These are phyloP conservation scores for Torulaspora quercuum DNA, from an alignment of 805 yeast species.

Conservation along the genomic window DNA sequence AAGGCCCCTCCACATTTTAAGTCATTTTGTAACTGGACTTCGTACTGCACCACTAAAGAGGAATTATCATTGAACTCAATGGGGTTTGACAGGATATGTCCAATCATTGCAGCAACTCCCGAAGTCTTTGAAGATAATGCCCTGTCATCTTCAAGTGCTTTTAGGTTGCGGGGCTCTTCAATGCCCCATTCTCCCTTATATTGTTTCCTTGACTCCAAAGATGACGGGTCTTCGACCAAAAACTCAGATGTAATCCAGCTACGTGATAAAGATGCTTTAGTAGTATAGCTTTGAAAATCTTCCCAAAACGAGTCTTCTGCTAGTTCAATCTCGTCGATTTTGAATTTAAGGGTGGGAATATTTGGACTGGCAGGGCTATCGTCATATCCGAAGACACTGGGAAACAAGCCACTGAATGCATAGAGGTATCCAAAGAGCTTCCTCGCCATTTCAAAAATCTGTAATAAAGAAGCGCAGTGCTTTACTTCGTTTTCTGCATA, in stretches of 20 bases:
- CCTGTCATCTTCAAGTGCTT: conserved; percentile 50
- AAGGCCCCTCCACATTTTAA: conserved; percentile 88
- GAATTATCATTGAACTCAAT: conserved; percentile 54
- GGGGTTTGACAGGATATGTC: conserved; percentile 53
- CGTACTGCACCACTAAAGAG: conserved; percentile 82
- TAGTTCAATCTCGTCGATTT: conserved; percentile 39
- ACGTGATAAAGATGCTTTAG: conserved; percentile 37
- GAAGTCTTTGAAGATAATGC: conserved; percentile 74
- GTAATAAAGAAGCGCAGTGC: too few relatives aligned
- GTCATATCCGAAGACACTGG: background rate
- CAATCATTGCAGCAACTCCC: conserved; percentile 81
- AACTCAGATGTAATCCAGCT: conserved; percentile 61
- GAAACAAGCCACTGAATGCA: too few relatives aligned
- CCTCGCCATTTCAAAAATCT: too few relatives aligned
- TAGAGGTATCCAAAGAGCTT: too few relatives aligned
- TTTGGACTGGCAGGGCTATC: background rate
- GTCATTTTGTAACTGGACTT: conserved; percentile 77
- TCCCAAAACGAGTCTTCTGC: conserved; percentile 55
- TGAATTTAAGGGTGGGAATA: conserved; percentile 11
- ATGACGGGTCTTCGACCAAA: conserved; percentile 33
- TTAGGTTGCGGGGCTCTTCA: conserved; percentile 46
- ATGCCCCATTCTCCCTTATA: conserved; percentile 76
- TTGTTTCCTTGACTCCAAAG: conserved; percentile 43
- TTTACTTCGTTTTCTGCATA: too few relatives aligned
- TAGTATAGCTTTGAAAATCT: conserved; percentile 48